Evolutionary conservation across 371 early-diverging fungal genomes (phyloP), one percentile per base, ranked within the genome.

Genomic region (Mortierella sp.): DNA sequence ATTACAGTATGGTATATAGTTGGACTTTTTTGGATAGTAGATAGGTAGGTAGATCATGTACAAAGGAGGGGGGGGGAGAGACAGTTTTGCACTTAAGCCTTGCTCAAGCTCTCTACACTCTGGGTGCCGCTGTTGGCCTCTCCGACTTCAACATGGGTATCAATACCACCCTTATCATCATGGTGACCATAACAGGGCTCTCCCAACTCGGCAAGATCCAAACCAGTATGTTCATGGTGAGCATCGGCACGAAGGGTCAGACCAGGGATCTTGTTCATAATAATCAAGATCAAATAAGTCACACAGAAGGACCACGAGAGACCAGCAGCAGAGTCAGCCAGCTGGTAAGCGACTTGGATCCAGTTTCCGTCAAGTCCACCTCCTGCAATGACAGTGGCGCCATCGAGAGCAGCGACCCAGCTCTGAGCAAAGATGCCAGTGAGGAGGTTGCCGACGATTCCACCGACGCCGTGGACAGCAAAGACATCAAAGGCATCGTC

Each of bases 401-500:
- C 97, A 80, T 96, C 97, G 68, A 97, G 89, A 19, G 81, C 89
- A n/a, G 95, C 94, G 70, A 98, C 90, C 75, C 90, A 89, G 24
- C 79, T 78, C 82, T 96, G 94, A 57, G 98, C 97, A 91, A 98
- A 98, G 31, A 98, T 80, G 78, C 98, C 99, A 0, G 98, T 98
- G 55, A 97, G 87, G 34, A 98, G 72, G 80, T 94, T 95, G 13
- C 99, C 99, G 28, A 95, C 90, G 70, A 97, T 83, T 50, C 98
- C 99, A 73, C 97, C 97, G 31, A 97, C 91, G 74, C 97, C 97
- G 79, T 97, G 97, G 42, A 96, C 94, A 34, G 95, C 96, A 90
- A 97, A 97, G 28, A 95, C 96, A 80, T 96, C 97, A 48, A 95
- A 91, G 26, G 95, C 95, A 89, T 98, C 98, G 85, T 98, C 98